phyloP scores from a whole-genome alignment of 805 yeast genomes.

The Zygosaccharomyces siamensis region DNA sequence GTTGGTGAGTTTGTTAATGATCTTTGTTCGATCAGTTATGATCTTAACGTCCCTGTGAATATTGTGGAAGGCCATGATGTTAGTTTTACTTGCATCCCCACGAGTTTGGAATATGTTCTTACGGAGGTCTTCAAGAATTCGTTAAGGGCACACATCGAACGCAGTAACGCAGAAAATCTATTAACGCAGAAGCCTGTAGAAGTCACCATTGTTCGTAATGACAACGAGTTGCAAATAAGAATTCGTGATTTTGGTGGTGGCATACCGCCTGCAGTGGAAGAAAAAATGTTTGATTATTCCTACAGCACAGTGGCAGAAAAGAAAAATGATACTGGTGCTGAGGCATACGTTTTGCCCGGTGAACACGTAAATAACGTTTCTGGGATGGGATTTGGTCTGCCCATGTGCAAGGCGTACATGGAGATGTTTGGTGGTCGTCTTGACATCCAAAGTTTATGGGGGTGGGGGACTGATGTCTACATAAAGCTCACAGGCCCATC shows the following conservation, averaged over 20 bases:
- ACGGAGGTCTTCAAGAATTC: constrained; percentile 86
- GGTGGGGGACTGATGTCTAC: constrained; percentile 78
- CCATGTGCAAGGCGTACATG: constrained; percentile 71
- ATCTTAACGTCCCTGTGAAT: constrained; percentile 57
- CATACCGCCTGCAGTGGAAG: constrained; percentile 59
- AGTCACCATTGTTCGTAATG: constrained; percentile 30
- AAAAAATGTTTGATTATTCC: constrained; percentile 77
- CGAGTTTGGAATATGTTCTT: constrained; percentile 80
- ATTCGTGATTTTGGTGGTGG: constrained; percentile 89
- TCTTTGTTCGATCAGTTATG: constrained; percentile 77
- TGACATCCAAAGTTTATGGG: constrained; percentile 64
- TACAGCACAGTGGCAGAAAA: constrained; percentile 59
- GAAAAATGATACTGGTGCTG: constrained; percentile 48
- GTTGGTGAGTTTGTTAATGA: constrained; percentile 77
- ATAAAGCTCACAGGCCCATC: constrained; percentile 42
- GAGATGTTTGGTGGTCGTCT: constrained; percentile 69
- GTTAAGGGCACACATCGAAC: constrained; percentile 82
- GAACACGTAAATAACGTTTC: constrained; percentile 67
- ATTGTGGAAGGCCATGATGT: constrained; percentile 56
- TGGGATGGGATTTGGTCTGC: constrained; percentile 96
- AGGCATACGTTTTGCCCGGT: constrained; percentile 63
- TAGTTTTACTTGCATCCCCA: constrained; percentile 75
- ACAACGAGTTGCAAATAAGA: constrained; percentile 58
- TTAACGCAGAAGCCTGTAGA: constrained; percentile 26
- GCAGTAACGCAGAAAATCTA: constrained; percentile 30